These are phyloP conservation scores for Ogataea pilisensis DNA, from an alignment of 805 yeast species.

Conservation along the genomic window DNA sequence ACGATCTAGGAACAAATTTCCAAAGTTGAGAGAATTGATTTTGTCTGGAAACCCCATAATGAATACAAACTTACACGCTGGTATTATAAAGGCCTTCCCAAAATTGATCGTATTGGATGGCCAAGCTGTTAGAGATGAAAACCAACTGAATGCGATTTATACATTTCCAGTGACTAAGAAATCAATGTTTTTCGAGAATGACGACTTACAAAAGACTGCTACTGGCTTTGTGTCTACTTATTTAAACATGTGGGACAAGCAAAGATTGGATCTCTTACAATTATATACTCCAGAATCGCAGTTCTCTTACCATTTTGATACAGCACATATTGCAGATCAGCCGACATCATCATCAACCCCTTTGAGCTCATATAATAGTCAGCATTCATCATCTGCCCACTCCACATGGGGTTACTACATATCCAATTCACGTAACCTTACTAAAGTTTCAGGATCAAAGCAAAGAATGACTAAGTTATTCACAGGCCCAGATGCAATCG, in stretches of 20 bases:
- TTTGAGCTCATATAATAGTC: slow-evolving; percentile 10
- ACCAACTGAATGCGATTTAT: slow-evolving; percentile 46
- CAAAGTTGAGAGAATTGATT: slow-evolving; percentile 69
- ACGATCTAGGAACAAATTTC: slow-evolving; percentile 73
- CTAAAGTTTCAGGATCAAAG: slow-evolving; percentile 52
- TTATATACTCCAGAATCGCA: slow-evolving; percentile 81
- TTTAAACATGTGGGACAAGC: slow-evolving; percentile 76
- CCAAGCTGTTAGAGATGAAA: slow-evolving; percentile 69
- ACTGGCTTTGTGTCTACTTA: slow-evolving; percentile 77
- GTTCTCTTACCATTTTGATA: slow-evolving; percentile 76
- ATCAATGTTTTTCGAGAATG: slow-evolving; percentile 78
- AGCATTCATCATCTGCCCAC: slow-evolving; percentile 4
- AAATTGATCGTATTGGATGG: slow-evolving; percentile 75
- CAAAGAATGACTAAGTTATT: slow-evolving; percentile 56
- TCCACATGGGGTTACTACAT: slow-evolving; percentile 60
- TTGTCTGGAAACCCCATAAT: slow-evolving; percentile 72
- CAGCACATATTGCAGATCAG: slow-evolving; percentile 41
- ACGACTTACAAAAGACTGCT: slow-evolving; percentile 62
- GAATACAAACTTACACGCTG: slow-evolving; percentile 45
- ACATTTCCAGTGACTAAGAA: slow-evolving; percentile 52
- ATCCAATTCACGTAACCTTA: slow-evolving; percentile 71
- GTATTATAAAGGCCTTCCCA: slow-evolving; percentile 74
- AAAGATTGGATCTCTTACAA: slow-evolving; percentile 62
- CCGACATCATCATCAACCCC: slow-evolving; percentile 6
- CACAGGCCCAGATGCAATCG: slow-evolving; percentile 66